Base-by-base conservation (phyloP, 2,329 filamentous ascomycete genomes). In the Sporothrix protearum region DNA sequence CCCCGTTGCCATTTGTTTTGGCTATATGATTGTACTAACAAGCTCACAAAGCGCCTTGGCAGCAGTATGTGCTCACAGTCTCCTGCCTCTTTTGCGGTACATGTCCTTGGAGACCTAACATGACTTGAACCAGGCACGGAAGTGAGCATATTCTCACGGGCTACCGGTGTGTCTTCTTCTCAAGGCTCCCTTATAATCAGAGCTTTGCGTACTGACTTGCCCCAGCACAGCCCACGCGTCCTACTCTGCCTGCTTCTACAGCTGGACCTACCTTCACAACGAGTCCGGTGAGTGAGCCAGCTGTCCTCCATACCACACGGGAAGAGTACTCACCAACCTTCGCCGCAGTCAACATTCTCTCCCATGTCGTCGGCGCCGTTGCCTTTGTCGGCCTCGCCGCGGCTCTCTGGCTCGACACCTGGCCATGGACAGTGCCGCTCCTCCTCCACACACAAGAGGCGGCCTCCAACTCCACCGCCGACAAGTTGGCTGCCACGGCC, bases 301-400 rank as follows among this genome's bases (percentile, higher is more conserved):
- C 19, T 36, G 9, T 47, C 51, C 42, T 3, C 14, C 0, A 33
- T 25, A 69, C 33, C 33, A 39, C 19, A 42, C 8, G 10, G 3
- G 9, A 28, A 45, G 6, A 12, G n/a, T 7, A 36, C 9, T 51
- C 30, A 14, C 68, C 55, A 14, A 6, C 4, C 42, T 2, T 3
- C 30, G n/a, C n/a, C n/a, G n/a, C n/a, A 83, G 82, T 85, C 19
- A 85, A 84, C 73, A 85, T 85, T 22, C 82, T 80, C 72, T 84
- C 83, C 1, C 84, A 85, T 73, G 72, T 83, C 1, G 47, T 83
- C 45, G 83, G 82, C 8, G 78, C 80, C 1, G n/a, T 78, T 3
- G 19, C 83, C 22, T 85, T 85, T 75, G 61, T 80, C 9, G 71
- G 73, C 12, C 73, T 84, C 53, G 81, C 82, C 1, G 33, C 80